Conservation (phyloP, 2,329 filamentous ascomycete species). For the Stachybotrys elegans region DNA sequence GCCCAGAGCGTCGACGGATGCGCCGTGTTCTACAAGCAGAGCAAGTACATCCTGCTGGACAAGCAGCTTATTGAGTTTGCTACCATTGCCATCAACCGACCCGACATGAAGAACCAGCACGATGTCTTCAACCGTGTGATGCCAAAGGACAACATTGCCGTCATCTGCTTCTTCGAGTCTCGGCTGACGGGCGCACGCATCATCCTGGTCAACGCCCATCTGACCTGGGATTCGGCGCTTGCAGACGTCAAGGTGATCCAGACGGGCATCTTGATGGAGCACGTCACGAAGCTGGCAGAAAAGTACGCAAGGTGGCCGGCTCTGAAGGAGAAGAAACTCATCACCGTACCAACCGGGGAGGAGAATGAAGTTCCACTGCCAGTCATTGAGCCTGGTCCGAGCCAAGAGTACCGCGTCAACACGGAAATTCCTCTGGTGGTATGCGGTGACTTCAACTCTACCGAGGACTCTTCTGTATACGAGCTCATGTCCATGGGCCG, state of each 20-base stretch:
- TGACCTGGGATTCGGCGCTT: slow-evolving; percentile 88
- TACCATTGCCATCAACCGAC: slow-evolving; percentile 85
- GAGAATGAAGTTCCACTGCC: slow-evolving; percentile 43
- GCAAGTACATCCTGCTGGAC: slow-evolving; percentile 89
- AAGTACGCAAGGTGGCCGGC: slow-evolving; percentile 76
- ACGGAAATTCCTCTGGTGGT: slow-evolving; percentile 87
- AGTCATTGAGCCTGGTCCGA: slow-evolving; percentile 66
- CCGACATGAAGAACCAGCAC: slow-evolving; percentile 95
- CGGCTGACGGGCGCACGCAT: slow-evolving; percentile 82
- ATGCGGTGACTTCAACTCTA: slow-evolving; percentile 95
- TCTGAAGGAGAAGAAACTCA: slow-evolving; percentile 72
- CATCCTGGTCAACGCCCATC: slow-evolving; percentile 89
- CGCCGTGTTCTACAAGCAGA: slow-evolving; percentile 93
- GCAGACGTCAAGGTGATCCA: slow-evolving; percentile 96
- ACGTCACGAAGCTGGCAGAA: slow-evolving; percentile 79
- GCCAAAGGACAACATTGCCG: slow-evolving; percentile 95
- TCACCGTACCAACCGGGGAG: slow-evolving; percentile 38
- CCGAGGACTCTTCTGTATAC: slow-evolving; percentile 80
- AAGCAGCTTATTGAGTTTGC: slow-evolving; percentile 93
- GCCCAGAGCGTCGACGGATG: slow-evolving; percentile 90
- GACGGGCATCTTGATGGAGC: slow-evolving; percentile 91
- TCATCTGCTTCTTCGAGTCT: slow-evolving; percentile 90
- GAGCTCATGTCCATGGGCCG: slow-evolving; percentile 80
- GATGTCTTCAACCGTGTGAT: slow-evolving; percentile 98
- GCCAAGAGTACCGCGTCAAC: slow-evolving; percentile 78